Evolutionary conservation across 2,329 filamentous ascomycete species (phyloP).

Genomic region (Fusarium azukiicola): DNA sequence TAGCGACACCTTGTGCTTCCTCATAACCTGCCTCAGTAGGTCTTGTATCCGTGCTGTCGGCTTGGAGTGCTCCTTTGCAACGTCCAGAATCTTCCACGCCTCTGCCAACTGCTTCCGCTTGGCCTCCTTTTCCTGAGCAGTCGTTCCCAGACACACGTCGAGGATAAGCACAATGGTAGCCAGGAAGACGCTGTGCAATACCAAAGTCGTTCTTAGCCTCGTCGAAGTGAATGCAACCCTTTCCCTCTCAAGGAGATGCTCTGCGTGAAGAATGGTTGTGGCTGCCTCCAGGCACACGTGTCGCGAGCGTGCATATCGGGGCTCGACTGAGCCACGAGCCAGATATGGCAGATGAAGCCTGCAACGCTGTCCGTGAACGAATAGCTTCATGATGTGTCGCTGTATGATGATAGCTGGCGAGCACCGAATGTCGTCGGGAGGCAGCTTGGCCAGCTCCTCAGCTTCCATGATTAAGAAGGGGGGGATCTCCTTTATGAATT

Average conservation of each 20-base stretch:
- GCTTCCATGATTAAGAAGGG: slow-evolving; percentile 54
- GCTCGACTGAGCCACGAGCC: slow-evolving; percentile 59
- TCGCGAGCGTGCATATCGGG: slow-evolving; percentile 58
- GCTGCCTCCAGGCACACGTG: slow-evolving; percentile 58
- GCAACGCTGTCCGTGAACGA: slow-evolving; percentile 60
- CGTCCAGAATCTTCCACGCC: slow-evolving; percentile 60
- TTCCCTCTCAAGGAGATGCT: slow-evolving; percentile 55
- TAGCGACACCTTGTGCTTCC: slow-evolving; percentile 55
- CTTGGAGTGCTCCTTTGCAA: slow-evolving; percentile 55
- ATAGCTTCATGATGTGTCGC: slow-evolving; percentile 59
- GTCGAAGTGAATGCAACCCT: slow-evolving; percentile 53
- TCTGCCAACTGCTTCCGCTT: slow-evolving; percentile 55
- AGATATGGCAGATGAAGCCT: slow-evolving; percentile 62
- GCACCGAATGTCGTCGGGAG: slow-evolving; percentile 48
- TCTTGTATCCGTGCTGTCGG: slow-evolving; percentile 58
- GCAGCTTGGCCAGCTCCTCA: slow-evolving; percentile 44
- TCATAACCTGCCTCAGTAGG: slow-evolving; percentile 57
- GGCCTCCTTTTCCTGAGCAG: slow-evolving; percentile 48
- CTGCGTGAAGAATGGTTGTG: slow-evolving; percentile 56
- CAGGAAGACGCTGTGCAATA: slow-evolving; percentile 60
- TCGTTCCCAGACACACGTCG: slow-evolving; percentile 56
- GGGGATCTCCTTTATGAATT: slow-evolving; percentile 55
- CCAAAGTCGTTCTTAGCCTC: slow-evolving; percentile 55
- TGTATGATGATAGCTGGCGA: slow-evolving; percentile 55
- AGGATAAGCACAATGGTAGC: slow-evolving; percentile 60